Evolutionary conservation across 108 stramenopile genomes (phyloP).

Genomic region (Chaetoceros muelleri): DNA sequence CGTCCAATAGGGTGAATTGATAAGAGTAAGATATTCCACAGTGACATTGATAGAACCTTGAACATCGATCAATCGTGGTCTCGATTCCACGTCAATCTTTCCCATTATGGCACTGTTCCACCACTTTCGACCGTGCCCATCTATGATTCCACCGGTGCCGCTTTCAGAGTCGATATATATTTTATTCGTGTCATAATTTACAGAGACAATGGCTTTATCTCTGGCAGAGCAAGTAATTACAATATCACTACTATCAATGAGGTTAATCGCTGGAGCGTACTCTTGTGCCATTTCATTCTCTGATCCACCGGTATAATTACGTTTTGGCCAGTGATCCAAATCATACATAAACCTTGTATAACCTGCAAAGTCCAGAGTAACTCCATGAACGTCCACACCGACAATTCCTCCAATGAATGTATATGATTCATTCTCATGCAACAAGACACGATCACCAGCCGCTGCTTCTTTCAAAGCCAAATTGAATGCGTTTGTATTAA

Average conservation of each 20-base stretch:
- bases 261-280: slow-evolving; percentile 28
- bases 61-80: slow-evolving; percentile 20
- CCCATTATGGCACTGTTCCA: slow-evolving; percentile 17
- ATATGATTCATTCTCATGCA: slow-evolving; percentile 4
- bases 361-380: slow-evolving; percentile 15
- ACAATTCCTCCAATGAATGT: slow-evolving; percentile 14
- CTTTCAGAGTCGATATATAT: not conserved
- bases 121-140: slow-evolving; percentile 22
- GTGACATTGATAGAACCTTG: slow-evolving; percentile 11
- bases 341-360: slow-evolving; percentile 7
- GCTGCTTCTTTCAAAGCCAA: slow-evolving; percentile 6
- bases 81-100: slow-evolving; percentile 3
- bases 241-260: slow-evolving; percentile 12
- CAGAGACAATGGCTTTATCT: slow-evolving; percentile 1
- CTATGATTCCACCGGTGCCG: slow-evolving; percentile 13
- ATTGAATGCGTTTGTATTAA: slow-evolving; percentile 13
- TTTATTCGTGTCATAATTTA: slow-evolving; percentile 4
- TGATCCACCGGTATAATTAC: slow-evolving; percentile 6
- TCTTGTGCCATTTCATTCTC: not conserved
- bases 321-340: slow-evolving; percentile 1
- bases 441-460: slow-evolving; percentile 8
- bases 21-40: slow-evolving; percentile 20
- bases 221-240: slow-evolving; percentile 10
- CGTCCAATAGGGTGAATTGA: slow-evolving; percentile 26
- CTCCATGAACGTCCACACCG: slow-evolving; percentile 3